Conservation (phyloP, 805 yeast species). For the Monosporozyma yasuniensis region DNA sequence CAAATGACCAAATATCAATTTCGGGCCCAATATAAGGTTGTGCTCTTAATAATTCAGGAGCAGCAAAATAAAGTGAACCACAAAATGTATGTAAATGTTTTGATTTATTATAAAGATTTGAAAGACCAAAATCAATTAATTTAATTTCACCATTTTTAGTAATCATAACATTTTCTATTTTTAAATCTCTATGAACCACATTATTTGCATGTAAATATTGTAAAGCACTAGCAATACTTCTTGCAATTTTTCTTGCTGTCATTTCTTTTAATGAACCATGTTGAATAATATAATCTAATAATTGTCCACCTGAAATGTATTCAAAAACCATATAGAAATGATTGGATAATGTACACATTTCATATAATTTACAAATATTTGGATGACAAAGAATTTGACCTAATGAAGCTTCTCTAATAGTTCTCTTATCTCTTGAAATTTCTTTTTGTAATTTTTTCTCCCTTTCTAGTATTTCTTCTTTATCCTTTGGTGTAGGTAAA, state of each 20-base stretch:
- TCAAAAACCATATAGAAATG: slow-evolving; percentile 96
- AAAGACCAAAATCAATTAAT: slow-evolving; percentile 91
- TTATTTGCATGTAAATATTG: slow-evolving; percentile 90
- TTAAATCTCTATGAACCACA: slow-evolving; percentile 92
- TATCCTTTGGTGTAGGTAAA: slow-evolving; percentile 56
- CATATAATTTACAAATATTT: slow-evolving; percentile 80
- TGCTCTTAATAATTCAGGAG: slow-evolving; percentile 90
- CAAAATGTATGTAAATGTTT: slow-evolving; percentile 81
- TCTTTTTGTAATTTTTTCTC: slow-evolving; percentile 71
- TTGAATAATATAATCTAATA: slow-evolving; percentile 91
- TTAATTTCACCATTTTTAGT: slow-evolving; percentile 87
- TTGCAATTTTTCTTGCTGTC: slow-evolving; percentile 85
- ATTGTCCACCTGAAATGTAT: slow-evolving; percentile 93
- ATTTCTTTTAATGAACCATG: slow-evolving; percentile 90
- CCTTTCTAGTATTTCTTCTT: slow-evolving; percentile 43
- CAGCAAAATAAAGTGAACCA: slow-evolving; percentile 96
- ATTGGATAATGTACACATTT: slow-evolving; percentile 88
- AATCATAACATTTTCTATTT: slow-evolving; percentile 92
- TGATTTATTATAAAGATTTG: slow-evolving; percentile 69
- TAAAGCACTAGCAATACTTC: slow-evolving; percentile 86
- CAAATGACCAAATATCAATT: slow-evolving; percentile 97
- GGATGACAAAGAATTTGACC: slow-evolving; percentile 87
- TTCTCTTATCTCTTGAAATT: slow-evolving; percentile 83
- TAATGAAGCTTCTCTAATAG: slow-evolving; percentile 88
- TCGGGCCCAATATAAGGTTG: slow-evolving; percentile 93